phyloP scores from a whole-genome alignment of 805 yeast species.

The Metschnikowia baotianmanensis region DNA sequence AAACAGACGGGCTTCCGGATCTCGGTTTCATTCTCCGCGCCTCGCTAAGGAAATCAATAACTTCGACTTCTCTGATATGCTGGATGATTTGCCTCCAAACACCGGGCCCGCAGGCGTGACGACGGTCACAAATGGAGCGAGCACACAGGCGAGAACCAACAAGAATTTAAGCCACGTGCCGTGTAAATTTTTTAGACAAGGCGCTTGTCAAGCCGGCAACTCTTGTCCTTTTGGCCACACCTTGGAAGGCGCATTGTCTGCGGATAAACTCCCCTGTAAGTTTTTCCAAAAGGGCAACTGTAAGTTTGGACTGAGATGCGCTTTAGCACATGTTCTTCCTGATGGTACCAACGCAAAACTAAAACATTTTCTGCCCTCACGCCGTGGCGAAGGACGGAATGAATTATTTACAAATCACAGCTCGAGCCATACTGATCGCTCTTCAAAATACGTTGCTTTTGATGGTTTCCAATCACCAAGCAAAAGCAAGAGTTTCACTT shows the following conservation, averaged over 20 bases:
- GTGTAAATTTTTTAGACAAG: slow-evolving; percentile 89
- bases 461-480: background rate
- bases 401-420: no score
- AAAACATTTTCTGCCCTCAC: slow-evolving; percentile 17
- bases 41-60: slow-evolving; percentile 4
- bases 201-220: slow-evolving; percentile 91
- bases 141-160: slow-evolving; percentile 9
- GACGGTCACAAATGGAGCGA: slow-evolving; percentile 7
- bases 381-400: slow-evolving; percentile 10
- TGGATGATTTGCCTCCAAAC: slow-evolving; percentile 18
- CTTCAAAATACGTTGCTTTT: background rate
- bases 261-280: slow-evolving; percentile 74
- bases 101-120: slow-evolving; percentile 19
- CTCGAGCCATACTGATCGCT: background rate
- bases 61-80: slow-evolving; percentile 11
- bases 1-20: slow-evolving; percentile 1
- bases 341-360: slow-evolving; percentile 83
- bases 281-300: slow-evolving; percentile 96
- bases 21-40: slow-evolving; percentile 4
- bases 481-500: background rate
- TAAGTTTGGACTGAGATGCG: slow-evolving; percentile 92
- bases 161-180: slow-evolving; percentile 89
- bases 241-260: slow-evolving; percentile 49
- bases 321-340: slow-evolving; percentile 85
- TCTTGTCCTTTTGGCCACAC: slow-evolving; percentile 91